A percentile compares a stretch with the other conserved stretches of the same genome.
phyloP scores from a whole-genome alignment of 164 flowering plant species.

The Kalanchoe fedtschenkoi region DNA sequence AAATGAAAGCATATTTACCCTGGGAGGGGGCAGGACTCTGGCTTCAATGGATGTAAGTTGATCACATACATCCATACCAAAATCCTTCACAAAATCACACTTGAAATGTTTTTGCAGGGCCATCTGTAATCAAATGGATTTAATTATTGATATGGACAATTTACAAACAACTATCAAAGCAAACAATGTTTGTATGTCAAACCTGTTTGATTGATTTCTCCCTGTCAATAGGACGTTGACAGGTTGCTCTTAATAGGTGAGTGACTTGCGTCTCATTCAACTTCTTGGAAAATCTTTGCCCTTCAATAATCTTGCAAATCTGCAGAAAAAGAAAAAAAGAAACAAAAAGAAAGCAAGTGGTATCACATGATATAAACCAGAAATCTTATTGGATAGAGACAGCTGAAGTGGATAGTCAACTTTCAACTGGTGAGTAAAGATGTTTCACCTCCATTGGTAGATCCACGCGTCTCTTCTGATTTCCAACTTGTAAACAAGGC shows the following conservation, averaged over 20 bases:
- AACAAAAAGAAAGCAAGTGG: not conserved
- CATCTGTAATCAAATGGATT: constrained; percentile 23
- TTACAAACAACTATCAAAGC: not conserved
- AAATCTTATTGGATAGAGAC: not conserved
- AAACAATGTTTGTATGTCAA: not conserved
- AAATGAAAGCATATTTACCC: constrained; percentile 26
- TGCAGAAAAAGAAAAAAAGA: constrained; percentile 11
- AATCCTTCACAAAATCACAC: constrained; percentile 21
- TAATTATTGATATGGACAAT: too few relatives aligned
- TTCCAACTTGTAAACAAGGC: constrained; percentile 42
- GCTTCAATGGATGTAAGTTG: constrained; percentile 40
- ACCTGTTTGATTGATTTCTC: constrained; percentile 31
- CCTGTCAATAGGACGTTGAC: constrained; percentile 47
- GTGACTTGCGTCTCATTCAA: constrained; percentile 63
- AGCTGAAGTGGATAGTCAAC: not conserved
- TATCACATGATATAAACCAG: too few relatives aligned
- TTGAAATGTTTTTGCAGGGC: constrained; percentile 21
- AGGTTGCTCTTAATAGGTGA: constrained; percentile 44
- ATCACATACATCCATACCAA: constrained; percentile 44
- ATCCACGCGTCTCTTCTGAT: constrained; percentile 22
- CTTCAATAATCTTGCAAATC: constrained; percentile 50
- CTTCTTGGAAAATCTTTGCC: constrained; percentile 50
- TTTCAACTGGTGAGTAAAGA: too few relatives aligned
- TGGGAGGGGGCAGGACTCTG: constrained; percentile 64
- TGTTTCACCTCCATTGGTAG: constrained; percentile 53